These are phyloP conservation scores for Hypoxylon sp. DNA, from an alignment of 2,329 filamentous ascomycete genomes.

Conservation along the genomic window DNA sequence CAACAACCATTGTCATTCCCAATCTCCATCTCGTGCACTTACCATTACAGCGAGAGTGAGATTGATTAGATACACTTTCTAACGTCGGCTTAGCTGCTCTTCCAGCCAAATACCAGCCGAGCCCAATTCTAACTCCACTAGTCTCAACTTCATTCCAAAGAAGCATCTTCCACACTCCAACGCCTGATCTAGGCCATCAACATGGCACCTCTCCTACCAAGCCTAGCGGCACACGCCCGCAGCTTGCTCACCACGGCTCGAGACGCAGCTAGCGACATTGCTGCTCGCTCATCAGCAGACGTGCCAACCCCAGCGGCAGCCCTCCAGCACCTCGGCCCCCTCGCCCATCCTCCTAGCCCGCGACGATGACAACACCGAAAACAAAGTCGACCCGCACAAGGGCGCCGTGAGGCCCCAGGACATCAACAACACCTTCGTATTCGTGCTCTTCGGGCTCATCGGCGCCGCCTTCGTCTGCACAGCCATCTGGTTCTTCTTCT, in stretches of 20 bases:
- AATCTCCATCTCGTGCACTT: constrained; percentile 14
- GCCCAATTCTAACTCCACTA: constrained; percentile 26
- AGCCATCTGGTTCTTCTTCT: constrained; percentile 98
- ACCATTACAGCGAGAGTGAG: constrained; percentile 25
- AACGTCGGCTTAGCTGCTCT: constrained; percentile 48
- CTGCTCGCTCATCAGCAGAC: constrained; percentile 51
- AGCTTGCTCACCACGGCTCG: constrained; percentile 49
- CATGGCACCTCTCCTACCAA: constrained; percentile 55
- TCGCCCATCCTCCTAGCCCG: constrained; percentile 62
- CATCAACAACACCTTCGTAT: constrained; percentile 79
- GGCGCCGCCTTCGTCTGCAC: constrained; percentile 81
- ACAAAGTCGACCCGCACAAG: constrained; percentile 58
- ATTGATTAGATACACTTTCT: constrained; percentile 33
- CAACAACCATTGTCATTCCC: constrained; percentile 15
- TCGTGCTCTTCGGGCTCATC: constrained; percentile 88
- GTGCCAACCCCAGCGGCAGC: constrained; percentile 43
- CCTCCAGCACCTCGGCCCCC: constrained; percentile 58
- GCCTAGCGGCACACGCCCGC: constrained; percentile 52
- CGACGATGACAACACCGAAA: constrained; percentile 50
- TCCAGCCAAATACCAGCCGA: constrained; percentile 51
- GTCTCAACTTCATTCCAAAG: constrained; percentile 31
- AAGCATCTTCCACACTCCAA: too few relatives aligned
- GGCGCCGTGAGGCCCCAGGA: constrained; percentile 69
- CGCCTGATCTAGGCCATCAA: constrained; percentile 16
- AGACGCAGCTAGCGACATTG: constrained; percentile 46